Evolutionary conservation across 106 monocot genomes (phyloP).

Genomic region (Dendrobium officinale): DNA sequence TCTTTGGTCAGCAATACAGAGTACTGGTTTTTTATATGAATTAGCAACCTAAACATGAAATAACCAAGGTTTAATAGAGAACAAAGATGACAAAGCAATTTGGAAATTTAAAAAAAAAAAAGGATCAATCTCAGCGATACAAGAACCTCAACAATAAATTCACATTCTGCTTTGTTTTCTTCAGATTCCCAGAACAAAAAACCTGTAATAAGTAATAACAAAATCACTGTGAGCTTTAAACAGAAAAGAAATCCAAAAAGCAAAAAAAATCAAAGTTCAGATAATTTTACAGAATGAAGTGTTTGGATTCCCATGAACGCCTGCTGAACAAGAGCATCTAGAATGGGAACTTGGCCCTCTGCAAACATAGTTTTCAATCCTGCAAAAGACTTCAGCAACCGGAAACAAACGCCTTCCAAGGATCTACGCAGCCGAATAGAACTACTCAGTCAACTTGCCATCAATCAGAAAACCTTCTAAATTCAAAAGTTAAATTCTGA

Average conservation of each 20-base stretch:
- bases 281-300: constrained; percentile 64
- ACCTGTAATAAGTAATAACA: constrained; percentile 34
- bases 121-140: background rate
- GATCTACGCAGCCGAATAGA: constrained; percentile 47
- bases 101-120: background rate
- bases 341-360: constrained; percentile 27
- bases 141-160: constrained; percentile 56
- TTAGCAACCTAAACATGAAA: constrained; percentile 51
- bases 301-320: constrained; percentile 66
- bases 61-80: background rate
- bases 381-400: constrained; percentile 50
- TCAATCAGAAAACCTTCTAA: background rate
- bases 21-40: constrained; percentile 59
- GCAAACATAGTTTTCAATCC: constrained; percentile 51
- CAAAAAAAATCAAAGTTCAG: background rate
- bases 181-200: constrained; percentile 26
- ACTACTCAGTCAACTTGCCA: background rate
- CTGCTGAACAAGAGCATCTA: constrained; percentile 63
- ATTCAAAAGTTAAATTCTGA: background rate
- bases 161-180: constrained; percentile 45
- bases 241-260: constrained; percentile 2
- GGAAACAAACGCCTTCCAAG: constrained; percentile 54
- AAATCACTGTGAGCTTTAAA: constrained; percentile 2
- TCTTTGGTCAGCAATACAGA: constrained; percentile 44
- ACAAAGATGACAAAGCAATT: background rate